Base-by-base conservation (phyloP, 2,329 filamentous ascomycete genomes). In the Nannizzia gypsea region DNA sequence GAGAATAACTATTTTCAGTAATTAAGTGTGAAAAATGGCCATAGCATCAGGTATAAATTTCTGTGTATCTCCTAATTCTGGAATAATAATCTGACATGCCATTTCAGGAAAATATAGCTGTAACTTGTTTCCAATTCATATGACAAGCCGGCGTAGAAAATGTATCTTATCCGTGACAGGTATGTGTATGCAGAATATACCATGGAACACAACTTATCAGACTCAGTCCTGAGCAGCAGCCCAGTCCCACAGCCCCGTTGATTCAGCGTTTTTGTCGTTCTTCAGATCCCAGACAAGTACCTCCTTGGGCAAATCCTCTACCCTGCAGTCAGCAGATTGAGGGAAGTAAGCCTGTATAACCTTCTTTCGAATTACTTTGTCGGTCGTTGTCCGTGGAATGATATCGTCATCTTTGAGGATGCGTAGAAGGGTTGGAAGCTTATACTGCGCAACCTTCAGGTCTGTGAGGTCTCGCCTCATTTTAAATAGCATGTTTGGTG, bases 381-480 rank as follows among this genome's bases (percentile, higher is more conserved):
- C 26, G 24, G 36, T 58, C 17, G n/a, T 34, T 6, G 58, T 62
- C 11, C 26, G 24, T 13, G 60, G 60, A 26, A 62, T 31, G 15
- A 59, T 44, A n/a, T 63, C 62, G 3, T 52, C 58, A 5, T 60
- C 34, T 31, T 46, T 11, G 13, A 63, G 59, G 34, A 63, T 28
- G 22, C 62, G 60, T 15, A 63, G 40, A 17, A 63, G 60, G 11
- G 62, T 38, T 36, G 62, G 62, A 3, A 63, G 48, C 55, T 63
- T 60, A 15, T 58, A 61, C 11, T 20, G 24, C 9, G 46, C 26
- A 9, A 61, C 26, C 9, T 54, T 46, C n/a, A 34, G 8, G 3
- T 52, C 55, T n/a, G 57, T 42, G 24, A 63, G 60, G 28, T 63
- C 60, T 13, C 44, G 26, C 38, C 62, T 58, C 38, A 63, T 26